A percentile compares a stretch with the other conserved stretches of the same genome.
Conservation (phyloP, 2,329 filamentous ascomycete genomes). For the Parastagonospora nodorum region DNA sequence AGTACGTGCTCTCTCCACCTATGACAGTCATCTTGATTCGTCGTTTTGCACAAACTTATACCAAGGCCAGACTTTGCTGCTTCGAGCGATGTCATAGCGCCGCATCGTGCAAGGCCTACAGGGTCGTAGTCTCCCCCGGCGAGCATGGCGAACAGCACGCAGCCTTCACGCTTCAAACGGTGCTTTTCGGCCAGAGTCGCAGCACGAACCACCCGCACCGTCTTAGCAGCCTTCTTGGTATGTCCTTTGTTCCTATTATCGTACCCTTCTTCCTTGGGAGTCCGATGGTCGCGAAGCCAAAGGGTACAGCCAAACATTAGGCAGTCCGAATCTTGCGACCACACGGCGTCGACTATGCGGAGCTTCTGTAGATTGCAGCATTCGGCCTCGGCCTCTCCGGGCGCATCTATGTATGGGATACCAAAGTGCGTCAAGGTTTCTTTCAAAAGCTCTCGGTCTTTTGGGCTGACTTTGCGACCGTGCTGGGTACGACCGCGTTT, state of each 20-base stretch:
- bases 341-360: conserved; percentile 55
- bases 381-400: conserved; percentile 55
- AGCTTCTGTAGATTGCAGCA: conserved; percentile 50
- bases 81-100: conserved; percentile 31
- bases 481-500: conserved; percentile 35
- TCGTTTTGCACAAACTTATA: conserved; percentile 24
- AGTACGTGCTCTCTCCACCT: conserved; percentile 31
- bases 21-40: conserved; percentile 15
- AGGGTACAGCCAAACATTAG: conserved; percentile 54
- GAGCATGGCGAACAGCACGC: conserved; percentile 48
- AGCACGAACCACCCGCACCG: conserved; percentile 38
- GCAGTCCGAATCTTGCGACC: conserved; percentile 52
- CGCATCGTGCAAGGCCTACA: conserved; percentile 43
- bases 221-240: conserved; percentile 33
- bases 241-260: conserved; percentile 26
- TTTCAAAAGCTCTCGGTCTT: conserved; percentile 39
- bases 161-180: conserved; percentile 38
- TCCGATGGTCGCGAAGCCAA: conserved; percentile 43
- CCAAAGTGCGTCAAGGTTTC: conserved; percentile 44
- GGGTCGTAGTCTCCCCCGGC: conserved; percentile 49
- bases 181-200: conserved; percentile 29
- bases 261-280: conserved; percentile 20
- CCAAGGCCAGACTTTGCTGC: conserved; percentile 35
- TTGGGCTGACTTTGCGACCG: conserved; percentile 36
- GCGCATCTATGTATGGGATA: conserved; percentile 51